Conservation (phyloP, 495 filamentous ascomycete species). For the Halenospora varia region DNA sequence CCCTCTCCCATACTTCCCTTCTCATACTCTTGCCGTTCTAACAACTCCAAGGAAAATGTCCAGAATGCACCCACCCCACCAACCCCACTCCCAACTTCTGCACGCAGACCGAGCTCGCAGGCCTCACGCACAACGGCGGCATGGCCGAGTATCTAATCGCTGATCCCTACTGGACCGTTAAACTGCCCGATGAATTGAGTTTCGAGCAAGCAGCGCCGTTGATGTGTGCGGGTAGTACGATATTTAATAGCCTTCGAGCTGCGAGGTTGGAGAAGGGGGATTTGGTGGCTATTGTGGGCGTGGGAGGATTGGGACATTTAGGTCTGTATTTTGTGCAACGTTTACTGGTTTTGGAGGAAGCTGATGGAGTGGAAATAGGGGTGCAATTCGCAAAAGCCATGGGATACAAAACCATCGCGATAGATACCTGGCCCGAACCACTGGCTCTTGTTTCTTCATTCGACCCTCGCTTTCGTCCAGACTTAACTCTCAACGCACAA, state of each 20-base stretch:
- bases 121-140: slow-evolving; percentile 28
- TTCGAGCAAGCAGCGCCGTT: slow-evolving; percentile 34
- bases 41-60: slow-evolving; percentile 4
- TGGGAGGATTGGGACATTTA: slow-evolving; percentile 27
- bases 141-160: slow-evolving; percentile 33
- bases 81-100: slow-evolving; percentile 26
- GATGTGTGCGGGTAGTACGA: slow-evolving; percentile 36
- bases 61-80: slow-evolving; percentile 6
- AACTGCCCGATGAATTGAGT: slow-evolving; percentile 30
- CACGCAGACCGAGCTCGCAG: slow-evolving; percentile 15
- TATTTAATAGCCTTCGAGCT: slow-evolving; percentile 7
- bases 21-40: too few relatives aligned
- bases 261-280: slow-evolving; percentile 3
- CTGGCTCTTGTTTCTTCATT: slow-evolving; percentile 2
- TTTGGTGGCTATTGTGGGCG: slow-evolving; percentile 25
- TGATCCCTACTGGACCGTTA: slow-evolving; percentile 26
- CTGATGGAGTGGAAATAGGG: neutral
- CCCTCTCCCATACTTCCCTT: too few relatives aligned
- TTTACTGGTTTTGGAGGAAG: neutral
- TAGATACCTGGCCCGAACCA: slow-evolving; percentile 5
- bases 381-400: slow-evolving; percentile 27
- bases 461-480: slow-evolving; percentile 1
- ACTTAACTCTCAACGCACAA: neutral
- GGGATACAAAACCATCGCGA: slow-evolving; percentile 27
- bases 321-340: neutral